Evolutionary conservation across 768 basidiomycete genomes (phyloP).

Genomic region (Favolaschia claudopus): DNA sequence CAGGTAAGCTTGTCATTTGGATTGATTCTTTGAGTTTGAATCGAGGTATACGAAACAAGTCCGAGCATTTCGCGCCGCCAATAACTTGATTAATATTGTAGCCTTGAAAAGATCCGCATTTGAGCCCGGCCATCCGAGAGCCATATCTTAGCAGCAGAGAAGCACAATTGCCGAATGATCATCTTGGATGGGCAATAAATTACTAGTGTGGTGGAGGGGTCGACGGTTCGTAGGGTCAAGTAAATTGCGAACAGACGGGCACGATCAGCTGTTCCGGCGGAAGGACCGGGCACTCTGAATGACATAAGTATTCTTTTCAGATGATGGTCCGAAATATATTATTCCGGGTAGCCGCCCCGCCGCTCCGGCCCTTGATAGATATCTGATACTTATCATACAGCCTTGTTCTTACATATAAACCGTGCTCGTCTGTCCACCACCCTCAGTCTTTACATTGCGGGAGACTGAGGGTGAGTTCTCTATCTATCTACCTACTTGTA

Average conservation of each 20-base stretch:
- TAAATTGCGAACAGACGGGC: not conserved
- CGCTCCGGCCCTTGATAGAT: no score
- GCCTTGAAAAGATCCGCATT: not conserved
- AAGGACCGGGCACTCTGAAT: not conserved
- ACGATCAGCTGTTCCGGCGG: not conserved
- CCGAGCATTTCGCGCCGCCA: not conserved
- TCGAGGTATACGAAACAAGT: not conserved
- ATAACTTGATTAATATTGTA: not conserved
- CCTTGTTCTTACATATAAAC: no score
- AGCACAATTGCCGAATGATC: not conserved
- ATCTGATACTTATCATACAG: no score
- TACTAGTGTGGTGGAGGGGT: not conserved
- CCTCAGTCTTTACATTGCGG: no score
- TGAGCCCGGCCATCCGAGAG: not conserved
- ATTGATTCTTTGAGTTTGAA: not conserved
- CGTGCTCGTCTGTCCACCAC: no score
- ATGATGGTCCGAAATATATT: no score
- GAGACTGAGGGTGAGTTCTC: no score
- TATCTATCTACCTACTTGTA: no score
- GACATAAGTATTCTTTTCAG: no score
- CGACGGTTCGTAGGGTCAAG: not conserved
- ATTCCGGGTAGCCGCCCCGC: no score
- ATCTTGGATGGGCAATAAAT: not conserved
- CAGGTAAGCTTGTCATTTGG: not conserved
- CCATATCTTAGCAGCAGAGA: not conserved